Conservation (phyloP, 441 rosid species). For the Theobroma grandiflorum region DNA sequence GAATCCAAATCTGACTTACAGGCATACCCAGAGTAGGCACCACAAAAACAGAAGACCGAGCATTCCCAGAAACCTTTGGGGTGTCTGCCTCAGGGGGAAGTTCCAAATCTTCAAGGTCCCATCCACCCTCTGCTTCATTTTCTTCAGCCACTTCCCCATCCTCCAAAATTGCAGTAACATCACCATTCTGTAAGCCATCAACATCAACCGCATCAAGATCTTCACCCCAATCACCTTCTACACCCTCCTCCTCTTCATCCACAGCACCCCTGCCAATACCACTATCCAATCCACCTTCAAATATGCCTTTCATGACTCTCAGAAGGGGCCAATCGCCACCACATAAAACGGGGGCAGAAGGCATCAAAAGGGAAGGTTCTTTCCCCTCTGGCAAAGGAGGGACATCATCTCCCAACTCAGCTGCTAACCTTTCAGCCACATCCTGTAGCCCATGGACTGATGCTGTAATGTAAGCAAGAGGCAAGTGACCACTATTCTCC, state of each 20-base stretch:
- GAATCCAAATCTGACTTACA: conserved; percentile 83
- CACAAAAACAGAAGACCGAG: conserved; percentile 67
- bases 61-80: conserved; percentile 61
- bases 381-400: conserved; percentile 75
- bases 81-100: conserved; percentile 84
- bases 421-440: conserved; percentile 70
- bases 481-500: conserved; percentile 80
- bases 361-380: conserved; percentile 71
- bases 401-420: conserved; percentile 68
- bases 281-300: conserved; percentile 79
- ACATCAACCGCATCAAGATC: conserved; percentile 72
- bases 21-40: conserved; percentile 88
- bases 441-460: conserved; percentile 73
- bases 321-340: conserved; percentile 95
- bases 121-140: conserved; percentile 75
- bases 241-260: conserved; percentile 70
- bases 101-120: conserved; percentile 90
- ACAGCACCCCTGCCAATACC: conserved; percentile 48
- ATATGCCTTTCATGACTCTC: conserved; percentile 86
- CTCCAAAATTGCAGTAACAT: conserved; percentile 59
- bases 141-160: conserved; percentile 69
- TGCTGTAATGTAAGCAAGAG: conserved; percentile 81
- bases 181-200: conserved; percentile 66
- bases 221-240: conserved; percentile 82
- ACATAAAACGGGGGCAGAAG: conserved; percentile 70